Evolutionary conservation across 768 basidiomycete genomes (phyloP).

Genomic region (Kwoniella newhampshirensis): DNA sequence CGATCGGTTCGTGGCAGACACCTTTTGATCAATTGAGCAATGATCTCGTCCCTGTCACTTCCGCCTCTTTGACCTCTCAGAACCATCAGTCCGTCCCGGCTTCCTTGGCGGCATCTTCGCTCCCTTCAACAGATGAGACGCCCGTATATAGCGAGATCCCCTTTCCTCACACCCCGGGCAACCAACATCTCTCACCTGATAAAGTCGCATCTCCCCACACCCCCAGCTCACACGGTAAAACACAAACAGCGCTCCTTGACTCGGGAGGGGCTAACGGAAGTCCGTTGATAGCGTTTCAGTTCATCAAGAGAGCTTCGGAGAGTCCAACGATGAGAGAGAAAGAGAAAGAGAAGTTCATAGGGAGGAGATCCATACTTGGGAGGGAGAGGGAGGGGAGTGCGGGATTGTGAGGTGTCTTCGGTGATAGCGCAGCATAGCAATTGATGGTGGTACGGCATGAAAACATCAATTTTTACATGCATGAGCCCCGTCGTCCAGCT

Average conservation of each 20-base stretch:
- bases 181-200: background rate
- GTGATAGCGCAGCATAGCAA: too few relatives aligned
- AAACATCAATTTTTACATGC: too few relatives aligned
- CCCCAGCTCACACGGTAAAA: too few relatives aligned
- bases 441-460: too few relatives aligned
- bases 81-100: background rate
- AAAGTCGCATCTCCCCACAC: background rate
- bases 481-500: too few relatives aligned
- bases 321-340: constrained; percentile 35
- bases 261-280: background rate
- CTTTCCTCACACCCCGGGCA: background rate
- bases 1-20: constrained; percentile 15
- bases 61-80: background rate
- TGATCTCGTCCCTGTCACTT: constrained; percentile 8
- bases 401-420: too few relatives aligned
- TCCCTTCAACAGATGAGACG: background rate
- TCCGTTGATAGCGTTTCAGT: constrained; percentile 70
- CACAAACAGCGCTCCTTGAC: background rate
- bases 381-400: constrained; percentile 3
- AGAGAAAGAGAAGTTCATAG: constrained; percentile 35
- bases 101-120: constrained; percentile 2
- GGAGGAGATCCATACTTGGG: constrained; percentile 30
- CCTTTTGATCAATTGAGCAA: background rate
- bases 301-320: constrained; percentile 68
- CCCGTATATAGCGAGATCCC: background rate